phyloP scores from a whole-genome alignment of 2,329 filamentous ascomycete species.

The Venturia asperata region DNA sequence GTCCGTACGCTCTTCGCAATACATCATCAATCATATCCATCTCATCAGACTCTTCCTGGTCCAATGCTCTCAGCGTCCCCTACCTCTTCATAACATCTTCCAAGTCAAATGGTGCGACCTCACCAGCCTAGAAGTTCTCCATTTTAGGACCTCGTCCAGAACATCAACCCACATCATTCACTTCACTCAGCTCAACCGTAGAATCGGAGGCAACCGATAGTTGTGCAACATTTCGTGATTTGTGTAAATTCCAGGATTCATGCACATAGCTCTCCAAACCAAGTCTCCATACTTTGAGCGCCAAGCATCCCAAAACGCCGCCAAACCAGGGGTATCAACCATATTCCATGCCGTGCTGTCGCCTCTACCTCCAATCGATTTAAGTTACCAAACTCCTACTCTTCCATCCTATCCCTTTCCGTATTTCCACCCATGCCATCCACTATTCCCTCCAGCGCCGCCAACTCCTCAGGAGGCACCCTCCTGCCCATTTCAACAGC shows the following conservation, averaged over 20 bases:
- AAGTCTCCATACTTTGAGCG: too few relatives aligned
- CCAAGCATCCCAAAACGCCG: neutral
- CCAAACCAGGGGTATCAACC: conserved; percentile 9
- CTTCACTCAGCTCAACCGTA: too few relatives aligned
- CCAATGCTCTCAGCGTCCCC: neutral
- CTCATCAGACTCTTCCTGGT: neutral
- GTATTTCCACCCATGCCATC: conserved; percentile 18
- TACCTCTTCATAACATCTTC: neutral
- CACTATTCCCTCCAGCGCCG: conserved; percentile 33
- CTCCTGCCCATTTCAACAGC: conserved; percentile 27
- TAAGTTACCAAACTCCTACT: neutral
- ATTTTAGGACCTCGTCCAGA: too few relatives aligned
- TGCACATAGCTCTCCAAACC: too few relatives aligned
- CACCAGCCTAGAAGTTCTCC: neutral
- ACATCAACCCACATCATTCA: neutral
- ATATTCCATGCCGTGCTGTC: conserved; percentile 28
- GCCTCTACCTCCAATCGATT: neutral
- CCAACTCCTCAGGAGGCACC: conserved; percentile 31
- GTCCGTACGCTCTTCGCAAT: neutral
- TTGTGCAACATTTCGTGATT: neutral
- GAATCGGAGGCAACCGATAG: too few relatives aligned
- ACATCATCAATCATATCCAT: neutral
- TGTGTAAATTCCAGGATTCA: neutral
- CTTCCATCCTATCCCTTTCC: conserved; percentile 1
- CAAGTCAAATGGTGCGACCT: neutral